Base-by-base conservation (phyloP, 2,329 filamentous ascomycete genomes). In the Dothideomycetidae sp. region DNA sequence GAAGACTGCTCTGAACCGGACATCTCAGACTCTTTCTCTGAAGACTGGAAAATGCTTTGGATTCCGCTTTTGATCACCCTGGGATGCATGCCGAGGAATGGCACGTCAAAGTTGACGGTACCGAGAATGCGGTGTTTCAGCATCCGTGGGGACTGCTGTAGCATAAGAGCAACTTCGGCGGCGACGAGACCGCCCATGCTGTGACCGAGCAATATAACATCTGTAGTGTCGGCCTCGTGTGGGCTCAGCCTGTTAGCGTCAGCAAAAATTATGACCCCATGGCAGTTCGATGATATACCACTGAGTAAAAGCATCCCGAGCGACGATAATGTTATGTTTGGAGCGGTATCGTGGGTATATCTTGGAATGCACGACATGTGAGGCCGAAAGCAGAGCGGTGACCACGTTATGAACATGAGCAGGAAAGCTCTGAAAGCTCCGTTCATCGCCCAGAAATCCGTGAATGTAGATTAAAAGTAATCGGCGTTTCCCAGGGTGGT, bases 361-460 rank as follows among this genome's bases (percentile, higher is more conserved):
- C 55, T 93, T 93, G 43, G 84, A 81, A 57, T 93, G 83, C 1
- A 93, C 75, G 23, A 78, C 70, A 61, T 92, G 84, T 4, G 76
- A 78, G 16, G 82, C 76, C 14, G 65, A 63, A 10, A 93, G 60
- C 1, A 76, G 66, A 5, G 72, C 64, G 10, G 73, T 73, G 28
- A 92, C 64, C 23, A 81, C 67, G 47, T 75, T 72, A 55, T 94
- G 86, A 3, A 93, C 72, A 60, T 93, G 84, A 5, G 81, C 81
- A 1, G 86, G 86, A 49, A 94, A 93, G 31, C 79, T 82, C 44
- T 77, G 73, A 53, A 94, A 94, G 41, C 81, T 92, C 19, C 80
- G 79, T 55, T 90, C 81, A 42, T 82, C 79, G 36, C 86, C 85
- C 68, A 90, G 79, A 60, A 92, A 93, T 43, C 86, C 85, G 61